A percentile compares a stretch with the other conserved stretches of the same genome.
Evolutionary conservation across 2,329 filamentous ascomycete genomes (phyloP).

Genomic region (Leptographium lundbergii): DNA sequence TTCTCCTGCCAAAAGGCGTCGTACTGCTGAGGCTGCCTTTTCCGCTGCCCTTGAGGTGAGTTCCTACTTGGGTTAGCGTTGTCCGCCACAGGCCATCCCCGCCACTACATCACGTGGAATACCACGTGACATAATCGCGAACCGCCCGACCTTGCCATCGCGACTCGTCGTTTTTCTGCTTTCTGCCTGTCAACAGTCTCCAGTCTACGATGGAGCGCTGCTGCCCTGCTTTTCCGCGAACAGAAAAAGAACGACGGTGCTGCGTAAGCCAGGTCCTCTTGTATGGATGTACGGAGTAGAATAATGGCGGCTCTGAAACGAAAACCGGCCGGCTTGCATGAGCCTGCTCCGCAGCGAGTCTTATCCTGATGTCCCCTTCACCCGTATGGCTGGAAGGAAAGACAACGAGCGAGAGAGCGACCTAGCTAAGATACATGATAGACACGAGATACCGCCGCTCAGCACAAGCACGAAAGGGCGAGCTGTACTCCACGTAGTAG

Average conservation of each 20-base stretch:
- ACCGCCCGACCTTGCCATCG: not conserved
- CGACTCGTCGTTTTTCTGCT: not conserved
- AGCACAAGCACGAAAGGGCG: not conserved
- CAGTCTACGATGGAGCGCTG: not conserved
- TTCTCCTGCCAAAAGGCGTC: slow-evolving; percentile 6
- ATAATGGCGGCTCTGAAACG: not conserved
- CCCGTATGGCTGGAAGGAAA: slow-evolving; percentile 1
- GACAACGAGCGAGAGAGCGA: not conserved
- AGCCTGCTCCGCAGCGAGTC: not conserved
- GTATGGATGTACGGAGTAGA: not conserved
- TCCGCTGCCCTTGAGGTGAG: slow-evolving; percentile 7
- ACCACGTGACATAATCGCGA: not conserved
- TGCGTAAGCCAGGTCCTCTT: not conserved
- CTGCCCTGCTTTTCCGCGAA: not conserved
- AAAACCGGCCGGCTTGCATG: not conserved
- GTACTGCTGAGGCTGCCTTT: slow-evolving; percentile 14
- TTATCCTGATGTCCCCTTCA: not conserved
- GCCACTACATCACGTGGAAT: not conserved
- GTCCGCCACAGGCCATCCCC: not conserved
- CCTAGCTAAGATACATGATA: not conserved
- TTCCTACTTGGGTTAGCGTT: slow-evolving; percentile 9
- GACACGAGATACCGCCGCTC: not conserved
- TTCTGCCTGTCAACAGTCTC: not conserved
- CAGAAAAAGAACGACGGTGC: not conserved
- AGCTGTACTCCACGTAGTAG: not conserved